Percentiles rank a stretch among this genome's conserved stretches.
Evolutionary conservation across 2,329 filamentous ascomycete species (phyloP).

Genomic region (Sclerotinia spermophila): DNA sequence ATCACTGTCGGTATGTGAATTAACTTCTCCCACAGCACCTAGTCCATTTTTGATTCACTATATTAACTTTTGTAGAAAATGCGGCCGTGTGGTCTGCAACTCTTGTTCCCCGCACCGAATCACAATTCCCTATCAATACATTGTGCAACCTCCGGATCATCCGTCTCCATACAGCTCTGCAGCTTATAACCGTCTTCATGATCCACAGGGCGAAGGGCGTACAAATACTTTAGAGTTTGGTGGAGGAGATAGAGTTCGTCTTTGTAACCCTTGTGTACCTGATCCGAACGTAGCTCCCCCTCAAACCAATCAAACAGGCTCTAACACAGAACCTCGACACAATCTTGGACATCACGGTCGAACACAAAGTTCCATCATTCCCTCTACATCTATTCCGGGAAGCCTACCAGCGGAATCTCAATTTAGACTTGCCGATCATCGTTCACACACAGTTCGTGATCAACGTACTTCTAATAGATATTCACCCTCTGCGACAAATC

Average conservation of each 20-base stretch:
- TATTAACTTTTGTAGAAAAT: slow-evolving; percentile 58
- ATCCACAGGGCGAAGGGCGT: slow-evolving; percentile 25
- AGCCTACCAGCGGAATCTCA: slow-evolving; percentile 10
- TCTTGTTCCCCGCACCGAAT: slow-evolving; percentile 91
- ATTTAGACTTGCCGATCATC: slow-evolving; percentile 12
- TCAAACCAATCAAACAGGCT: slow-evolving; percentile 26
- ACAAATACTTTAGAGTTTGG: slow-evolving; percentile 43
- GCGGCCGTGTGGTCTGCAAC: slow-evolving; percentile 85
- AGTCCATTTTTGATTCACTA: background rate
- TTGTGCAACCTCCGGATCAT: slow-evolving; percentile 67
- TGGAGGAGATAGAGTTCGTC: slow-evolving; percentile 64
- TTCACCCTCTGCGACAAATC: background rate
- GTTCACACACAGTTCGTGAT: slow-evolving; percentile 10
- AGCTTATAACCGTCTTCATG: slow-evolving; percentile 21
- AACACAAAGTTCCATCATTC: slow-evolving; percentile 15
- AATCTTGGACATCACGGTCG: slow-evolving; percentile 21
- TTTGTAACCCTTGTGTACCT: slow-evolving; percentile 71
- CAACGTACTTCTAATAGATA: background rate
- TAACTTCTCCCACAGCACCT: background rate
- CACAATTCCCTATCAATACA: slow-evolving; percentile 89
- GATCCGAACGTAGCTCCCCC: slow-evolving; percentile 62
- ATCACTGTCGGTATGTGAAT: slow-evolving; percentile 74
- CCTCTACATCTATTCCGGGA: slow-evolving; percentile 1
- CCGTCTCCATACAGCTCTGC: slow-evolving; percentile 19
- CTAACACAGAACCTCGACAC: slow-evolving; percentile 15